phyloP scores from a whole-genome alignment of 768 basidiomycete genomes.

The Trametes punicea region DNA sequence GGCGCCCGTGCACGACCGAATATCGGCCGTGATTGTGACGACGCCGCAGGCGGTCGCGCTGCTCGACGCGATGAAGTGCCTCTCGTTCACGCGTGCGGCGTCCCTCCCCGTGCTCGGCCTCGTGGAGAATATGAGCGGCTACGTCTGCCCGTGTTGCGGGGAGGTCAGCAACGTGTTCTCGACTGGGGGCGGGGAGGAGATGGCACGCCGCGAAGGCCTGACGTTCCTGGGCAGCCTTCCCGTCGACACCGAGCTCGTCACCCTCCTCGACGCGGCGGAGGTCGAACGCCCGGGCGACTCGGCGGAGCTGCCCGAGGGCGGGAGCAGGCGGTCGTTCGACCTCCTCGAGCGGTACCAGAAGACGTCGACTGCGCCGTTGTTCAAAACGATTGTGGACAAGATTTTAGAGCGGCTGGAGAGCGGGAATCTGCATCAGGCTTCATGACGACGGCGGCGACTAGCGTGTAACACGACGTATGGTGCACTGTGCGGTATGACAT shows the following conservation, averaged over 20 bases:
- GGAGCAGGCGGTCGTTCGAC: slow-evolving; percentile 37
- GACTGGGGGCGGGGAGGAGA: slow-evolving; percentile 85
- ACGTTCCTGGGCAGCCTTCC: slow-evolving; percentile 85
- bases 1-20: slow-evolving; percentile 71
- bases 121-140: slow-evolving; percentile 99
- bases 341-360: slow-evolving; percentile 59
- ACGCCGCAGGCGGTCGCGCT: slow-evolving; percentile 97
- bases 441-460: background rate
- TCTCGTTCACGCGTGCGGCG: slow-evolving; percentile 91
- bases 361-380: slow-evolving; percentile 70
- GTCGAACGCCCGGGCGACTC: slow-evolving; percentile 30
- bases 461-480: background rate
- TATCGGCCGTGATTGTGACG: slow-evolving; percentile 89
- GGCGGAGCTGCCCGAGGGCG: slow-evolving; percentile 32
- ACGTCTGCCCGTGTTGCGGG: slow-evolving; percentile 95
- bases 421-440: background rate
- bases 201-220: slow-evolving; percentile 74
- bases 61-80: slow-evolving; percentile 92
- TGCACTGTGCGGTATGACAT: background rate
- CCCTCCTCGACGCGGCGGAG: slow-evolving; percentile 71
- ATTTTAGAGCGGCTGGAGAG: slow-evolving; percentile 33
- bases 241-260: slow-evolving; percentile 88
- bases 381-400: slow-evolving; percentile 53
- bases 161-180: slow-evolving; percentile 96
- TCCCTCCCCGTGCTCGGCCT: slow-evolving; percentile 85